Base-by-base conservation (phyloP, 2,329 filamentous ascomycete genomes). In the Colletotrichum abscissum region DNA sequence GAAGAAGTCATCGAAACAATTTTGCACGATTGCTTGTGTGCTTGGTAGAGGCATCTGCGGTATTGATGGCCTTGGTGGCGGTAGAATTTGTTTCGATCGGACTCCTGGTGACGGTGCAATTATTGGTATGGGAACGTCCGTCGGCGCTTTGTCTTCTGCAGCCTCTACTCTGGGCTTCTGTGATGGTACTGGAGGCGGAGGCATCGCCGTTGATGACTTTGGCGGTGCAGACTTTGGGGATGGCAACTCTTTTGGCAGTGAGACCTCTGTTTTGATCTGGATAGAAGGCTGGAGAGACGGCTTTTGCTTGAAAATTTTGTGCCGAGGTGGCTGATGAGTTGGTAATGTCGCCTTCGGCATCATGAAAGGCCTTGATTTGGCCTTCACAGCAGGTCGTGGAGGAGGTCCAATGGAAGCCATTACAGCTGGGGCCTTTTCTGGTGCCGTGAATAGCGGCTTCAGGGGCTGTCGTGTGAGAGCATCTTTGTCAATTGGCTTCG, bases 1-100 rank as follows among this genome's bases (percentile, higher is more conserved):
- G 57, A 90, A 88, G 73, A 90, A 85, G 67, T 89, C 88, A 52
- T 89, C 88, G 8, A 88, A 76, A 72, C 88, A 83, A 54, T 78
- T 77, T 35, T 84, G 79, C 9, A 90, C 80, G n/a, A 90, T 89
- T 9, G 85, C 81, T 73, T 90, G 89, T 0, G 88, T 90, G 75
- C 86, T 88, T 28, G 80, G 76, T 1, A 82, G 83, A 3, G 81
- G 81, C 2, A 70, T 35, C 28, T 58, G 57, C 49, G 22, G 6
- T 28, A 35, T 28, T 28, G 56, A 54, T 24, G 38, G 49, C 49
- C 28, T 65, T 8, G 22, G 33, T 9, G 33, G 33, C 22, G 16
- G 16, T 28, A 22, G 33, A 24, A 55, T 56, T 8, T 65, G 33
- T 16, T 26, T 19, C 30, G 63, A 30, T 22, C 8, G 8, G 16